A percentile compares a stretch with the other conserved stretches of the same genome.
These are phyloP conservation scores for Fusarium siculi DNA, from an alignment of 2,329 filamentous ascomycete genomes.

Conservation along the genomic window DNA sequence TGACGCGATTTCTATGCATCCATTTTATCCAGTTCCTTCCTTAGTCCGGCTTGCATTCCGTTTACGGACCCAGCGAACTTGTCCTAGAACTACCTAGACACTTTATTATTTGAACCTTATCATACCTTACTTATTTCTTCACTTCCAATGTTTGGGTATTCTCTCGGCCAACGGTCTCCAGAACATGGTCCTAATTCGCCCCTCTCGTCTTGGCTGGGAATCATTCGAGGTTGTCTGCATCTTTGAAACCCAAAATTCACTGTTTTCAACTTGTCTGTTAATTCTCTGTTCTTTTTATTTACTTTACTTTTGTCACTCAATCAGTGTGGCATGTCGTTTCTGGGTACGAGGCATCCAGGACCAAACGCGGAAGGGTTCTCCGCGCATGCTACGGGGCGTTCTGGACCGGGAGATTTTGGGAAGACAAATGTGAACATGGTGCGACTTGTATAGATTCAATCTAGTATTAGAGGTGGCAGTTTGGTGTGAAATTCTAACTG, in stretches of 20 bases:
- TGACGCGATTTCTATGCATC: conserved; percentile 39
- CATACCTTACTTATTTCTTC: conserved; percentile 34
- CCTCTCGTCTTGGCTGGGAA: conserved; percentile 34
- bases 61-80: conserved; percentile 39
- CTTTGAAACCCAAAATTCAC: conserved; percentile 25
- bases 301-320: conserved; percentile 7
- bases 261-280: conserved; percentile 23
- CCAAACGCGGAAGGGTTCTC: conserved; percentile 41
- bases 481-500: conserved; percentile 42
- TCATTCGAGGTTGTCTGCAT: conserved; percentile 31
- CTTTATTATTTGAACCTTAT: conserved; percentile 44
- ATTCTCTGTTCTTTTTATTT: conserved; percentile 35
- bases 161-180: conserved; percentile 36
- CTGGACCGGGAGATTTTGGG: conserved; percentile 42
- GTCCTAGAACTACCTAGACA: conserved; percentile 45
- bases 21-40: conserved; percentile 38
- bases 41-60: conserved; percentile 36
- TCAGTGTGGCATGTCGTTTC: conserved; percentile 44
- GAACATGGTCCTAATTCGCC: conserved; percentile 40
- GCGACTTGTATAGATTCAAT: conserved; percentile 47
- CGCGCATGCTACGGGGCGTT: conserved; percentile 46
- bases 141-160: conserved; percentile 44
- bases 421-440: conserved; percentile 46
- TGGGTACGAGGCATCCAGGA: conserved; percentile 45
- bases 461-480: conserved; percentile 46